phyloP scores from a whole-genome alignment of 129 eudicot genomes.

The Cynara cardunculus region DNA sequence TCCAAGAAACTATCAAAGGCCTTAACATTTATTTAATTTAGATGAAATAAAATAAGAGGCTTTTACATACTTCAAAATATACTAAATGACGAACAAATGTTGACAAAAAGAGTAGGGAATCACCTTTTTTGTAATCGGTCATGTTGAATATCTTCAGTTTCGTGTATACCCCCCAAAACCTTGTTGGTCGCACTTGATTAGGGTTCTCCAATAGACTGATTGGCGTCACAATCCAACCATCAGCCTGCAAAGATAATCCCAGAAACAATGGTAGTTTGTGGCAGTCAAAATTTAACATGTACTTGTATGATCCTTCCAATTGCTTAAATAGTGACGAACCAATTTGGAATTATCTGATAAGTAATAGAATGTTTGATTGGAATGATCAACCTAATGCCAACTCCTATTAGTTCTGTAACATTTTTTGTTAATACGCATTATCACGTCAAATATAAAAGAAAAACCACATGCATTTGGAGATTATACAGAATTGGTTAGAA shows the following conservation, averaged over 20 bases:
- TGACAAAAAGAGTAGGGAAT: neutral
- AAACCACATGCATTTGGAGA: neutral
- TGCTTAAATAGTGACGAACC: neutral
- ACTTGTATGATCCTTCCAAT: neutral
- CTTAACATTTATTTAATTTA: neutral
- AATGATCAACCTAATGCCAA: no score
- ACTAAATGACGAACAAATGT: neutral
- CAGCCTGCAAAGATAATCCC: slow-evolving; percentile 52
- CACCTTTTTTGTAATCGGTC: slow-evolving; percentile 85
- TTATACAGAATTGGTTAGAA: neutral
- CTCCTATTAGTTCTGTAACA: neutral
- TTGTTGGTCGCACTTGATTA: slow-evolving; percentile 82
- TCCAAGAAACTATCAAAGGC: neutral
- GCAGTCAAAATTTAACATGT: neutral
- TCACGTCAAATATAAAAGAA: neutral
- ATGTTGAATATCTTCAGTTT: slow-evolving; percentile 91
- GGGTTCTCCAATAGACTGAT: slow-evolving; percentile 84
- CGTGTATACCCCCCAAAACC: slow-evolving; percentile 99
- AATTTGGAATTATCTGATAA: neutral
- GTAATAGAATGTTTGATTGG: neutral
- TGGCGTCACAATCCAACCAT: slow-evolving; percentile 85
- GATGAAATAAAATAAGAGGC: neutral
- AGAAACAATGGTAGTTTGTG: neutral
- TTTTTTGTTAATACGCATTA: neutral
- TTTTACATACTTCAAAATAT: neutral